A percentile compares a stretch with the other conserved stretches of the same genome.
phyloP scores from a whole-genome alignment of 768 basidiomycete species.

The Russula sp. region DNA sequence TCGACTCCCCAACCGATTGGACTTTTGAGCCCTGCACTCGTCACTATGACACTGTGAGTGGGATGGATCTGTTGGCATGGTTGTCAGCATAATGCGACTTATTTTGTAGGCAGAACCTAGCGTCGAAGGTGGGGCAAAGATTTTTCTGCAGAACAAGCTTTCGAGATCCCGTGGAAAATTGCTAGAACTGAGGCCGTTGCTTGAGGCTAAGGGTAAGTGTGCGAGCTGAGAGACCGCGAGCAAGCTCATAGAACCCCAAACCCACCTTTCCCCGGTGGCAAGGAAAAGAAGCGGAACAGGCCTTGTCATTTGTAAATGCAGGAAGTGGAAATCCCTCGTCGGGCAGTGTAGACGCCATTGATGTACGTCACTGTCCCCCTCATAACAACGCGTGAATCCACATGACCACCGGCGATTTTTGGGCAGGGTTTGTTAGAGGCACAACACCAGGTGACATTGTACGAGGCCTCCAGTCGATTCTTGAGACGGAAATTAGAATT shows the following conservation, averaged over 20 bases:
- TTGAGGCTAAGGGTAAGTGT: slow-evolving; percentile 59
- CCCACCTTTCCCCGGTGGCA: slow-evolving; percentile 10
- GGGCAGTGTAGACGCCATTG: slow-evolving; percentile 55
- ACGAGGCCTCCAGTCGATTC: slow-evolving; percentile 54
- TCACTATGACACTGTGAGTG: slow-evolving; percentile 72
- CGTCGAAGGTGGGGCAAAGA: slow-evolving; percentile 66
- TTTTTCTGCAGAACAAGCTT: slow-evolving; percentile 79
- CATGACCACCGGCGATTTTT: slow-evolving; percentile 17
- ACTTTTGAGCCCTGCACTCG: slow-evolving; percentile 68
- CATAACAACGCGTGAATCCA: slow-evolving; percentile 12
- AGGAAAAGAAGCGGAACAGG: slow-evolving; percentile 58
- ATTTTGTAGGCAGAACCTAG: slow-evolving; percentile 53
- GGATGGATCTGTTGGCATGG: not conserved
- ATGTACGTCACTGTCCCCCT: slow-evolving; percentile 46
- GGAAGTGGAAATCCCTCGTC: slow-evolving; percentile 49
- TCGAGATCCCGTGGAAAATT: slow-evolving; percentile 57
- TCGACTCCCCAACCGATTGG: slow-evolving; percentile 64
- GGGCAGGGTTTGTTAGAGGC: slow-evolving; percentile 60
- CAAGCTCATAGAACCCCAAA: slow-evolving; percentile 4
- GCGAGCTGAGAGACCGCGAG: slow-evolving; percentile 19
- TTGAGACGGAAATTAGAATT: slow-evolving; percentile 62
- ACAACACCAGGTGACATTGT: slow-evolving; percentile 55
- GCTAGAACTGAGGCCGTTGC: slow-evolving; percentile 55
- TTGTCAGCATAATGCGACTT: not conserved
- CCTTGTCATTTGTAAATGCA: slow-evolving; percentile 45